phyloP scores from a whole-genome alignment of 2,329 filamentous ascomycete species.

The Daldinia sp. region DNA sequence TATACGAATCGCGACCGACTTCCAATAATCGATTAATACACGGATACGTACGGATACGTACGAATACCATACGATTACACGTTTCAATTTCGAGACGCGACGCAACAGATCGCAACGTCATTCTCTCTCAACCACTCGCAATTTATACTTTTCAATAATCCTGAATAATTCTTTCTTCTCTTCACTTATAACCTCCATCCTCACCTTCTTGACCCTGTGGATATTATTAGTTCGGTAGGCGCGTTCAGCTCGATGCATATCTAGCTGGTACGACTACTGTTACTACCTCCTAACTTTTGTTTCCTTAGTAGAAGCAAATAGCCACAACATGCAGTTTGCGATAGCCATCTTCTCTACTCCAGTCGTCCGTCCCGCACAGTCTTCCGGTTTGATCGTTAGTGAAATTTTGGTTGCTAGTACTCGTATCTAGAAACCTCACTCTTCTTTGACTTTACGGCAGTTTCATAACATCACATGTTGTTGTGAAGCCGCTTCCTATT shows the following conservation, averaged over 20 bases:
- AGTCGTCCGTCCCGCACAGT: conserved; percentile 71
- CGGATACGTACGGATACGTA: background rate
- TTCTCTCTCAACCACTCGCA: too few relatives aligned
- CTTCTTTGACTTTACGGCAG: conserved; percentile 54
- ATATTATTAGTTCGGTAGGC: conserved; percentile 39
- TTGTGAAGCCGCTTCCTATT: conserved; percentile 53
- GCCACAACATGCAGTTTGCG: conserved; percentile 67
- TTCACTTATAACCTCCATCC: too few relatives aligned
- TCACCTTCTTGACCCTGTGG: conserved; percentile 33
- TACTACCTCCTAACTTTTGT: conserved; percentile 41
- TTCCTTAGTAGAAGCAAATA: conserved; percentile 45
- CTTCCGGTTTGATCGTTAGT: conserved; percentile 66
- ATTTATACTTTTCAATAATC: too few relatives aligned
- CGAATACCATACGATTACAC: background rate
- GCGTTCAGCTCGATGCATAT: conserved; percentile 44
- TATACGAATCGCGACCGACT: conserved; percentile 26
- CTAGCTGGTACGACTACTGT: conserved; percentile 49
- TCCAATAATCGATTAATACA: conserved; percentile 23
- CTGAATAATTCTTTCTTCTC: background rate
- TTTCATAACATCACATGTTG: conserved; percentile 51
- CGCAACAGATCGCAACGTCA: conserved; percentile 13
- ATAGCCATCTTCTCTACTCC: conserved; percentile 57
- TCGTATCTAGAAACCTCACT: conserved; percentile 54
- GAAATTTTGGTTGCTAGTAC: conserved; percentile 57
- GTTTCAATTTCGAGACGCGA: conserved; percentile 4